Conservation (phyloP, 2,329 filamentous ascomycete species). For the Plectosphaerella sp. region DNA sequence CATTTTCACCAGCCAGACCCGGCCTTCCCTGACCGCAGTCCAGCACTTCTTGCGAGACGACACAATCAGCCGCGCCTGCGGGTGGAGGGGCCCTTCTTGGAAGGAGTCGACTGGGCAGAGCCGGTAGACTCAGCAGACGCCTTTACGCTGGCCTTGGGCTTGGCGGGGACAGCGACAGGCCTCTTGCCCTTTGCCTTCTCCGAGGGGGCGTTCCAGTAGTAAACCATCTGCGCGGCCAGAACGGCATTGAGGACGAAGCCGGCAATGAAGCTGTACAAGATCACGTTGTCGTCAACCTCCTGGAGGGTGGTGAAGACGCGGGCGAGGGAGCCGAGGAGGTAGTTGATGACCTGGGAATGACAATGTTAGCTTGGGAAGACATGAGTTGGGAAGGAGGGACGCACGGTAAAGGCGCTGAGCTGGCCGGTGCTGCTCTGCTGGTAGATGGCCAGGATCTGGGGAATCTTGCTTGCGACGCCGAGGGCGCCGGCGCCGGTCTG, state of each 20-base stretch:
- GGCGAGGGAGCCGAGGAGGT: slow-evolving; percentile 84
- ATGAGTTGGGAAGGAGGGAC: slow-evolving; percentile 25
- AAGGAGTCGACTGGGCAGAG: slow-evolving; percentile 17
- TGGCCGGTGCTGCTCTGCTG: slow-evolving; percentile 86
- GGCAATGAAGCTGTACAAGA: slow-evolving; percentile 89
- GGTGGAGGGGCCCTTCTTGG: slow-evolving; percentile 38
- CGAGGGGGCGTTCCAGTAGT: slow-evolving; percentile 82
- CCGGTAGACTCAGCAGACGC: slow-evolving; percentile 17
- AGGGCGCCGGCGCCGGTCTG: slow-evolving; percentile 82
- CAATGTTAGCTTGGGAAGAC: not conserved
- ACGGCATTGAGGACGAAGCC: slow-evolving; percentile 88
- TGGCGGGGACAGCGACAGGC: slow-evolving; percentile 21
- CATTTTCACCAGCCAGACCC: not conserved
- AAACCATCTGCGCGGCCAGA: slow-evolving; percentile 84
- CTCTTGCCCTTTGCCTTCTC: slow-evolving; percentile 39
- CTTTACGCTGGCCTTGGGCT: not conserved
- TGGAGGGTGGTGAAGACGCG: slow-evolving; percentile 97
- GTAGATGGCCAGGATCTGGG: slow-evolving; percentile 87
- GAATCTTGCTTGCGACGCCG: slow-evolving; percentile 85
- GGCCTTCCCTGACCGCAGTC: not conserved
- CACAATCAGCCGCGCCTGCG: slow-evolving; percentile 33
- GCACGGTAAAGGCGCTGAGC: slow-evolving; percentile 90
- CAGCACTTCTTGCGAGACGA: not conserved
- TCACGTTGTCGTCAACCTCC: slow-evolving; percentile 94
- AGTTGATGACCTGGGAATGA: slow-evolving; percentile 82